A percentile compares a stretch with the other conserved stretches of the same genome.
Conservation (phyloP, 1,284 basidiomycete species). For the Trichosporon coremiiforme region DNA sequence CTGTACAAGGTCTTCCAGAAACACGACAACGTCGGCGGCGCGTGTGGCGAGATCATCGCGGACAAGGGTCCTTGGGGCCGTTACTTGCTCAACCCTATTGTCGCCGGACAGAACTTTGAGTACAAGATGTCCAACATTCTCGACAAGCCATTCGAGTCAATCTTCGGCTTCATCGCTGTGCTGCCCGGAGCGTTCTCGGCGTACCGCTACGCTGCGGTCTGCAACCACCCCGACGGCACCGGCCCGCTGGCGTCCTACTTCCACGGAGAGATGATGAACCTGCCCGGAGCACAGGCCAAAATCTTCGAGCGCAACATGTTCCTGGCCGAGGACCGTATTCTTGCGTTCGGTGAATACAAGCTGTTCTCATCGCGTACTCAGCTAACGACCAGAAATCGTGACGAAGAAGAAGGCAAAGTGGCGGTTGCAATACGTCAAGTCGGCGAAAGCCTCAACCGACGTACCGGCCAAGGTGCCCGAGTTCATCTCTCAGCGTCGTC, state of each 20-base stretch:
- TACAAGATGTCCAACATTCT: no score
- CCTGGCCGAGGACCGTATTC: slow-evolving; percentile 64
- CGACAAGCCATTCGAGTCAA: slow-evolving; percentile 88
- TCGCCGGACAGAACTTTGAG: slow-evolving; percentile 89
- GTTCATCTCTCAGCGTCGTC: slow-evolving; percentile 85
- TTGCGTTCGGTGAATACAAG: slow-evolving; percentile 44
- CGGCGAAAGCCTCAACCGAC: slow-evolving; percentile 74
- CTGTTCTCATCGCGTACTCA: slow-evolving; percentile 15
- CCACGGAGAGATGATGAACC: slow-evolving; percentile 81
- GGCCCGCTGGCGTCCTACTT: slow-evolving; percentile 89
- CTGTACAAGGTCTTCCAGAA: slow-evolving; percentile 73
- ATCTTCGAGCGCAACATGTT: slow-evolving; percentile 79
- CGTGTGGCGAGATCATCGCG: slow-evolving; percentile 90
- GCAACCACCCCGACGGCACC: slow-evolving; percentile 76
- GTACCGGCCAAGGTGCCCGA: slow-evolving; percentile 74
- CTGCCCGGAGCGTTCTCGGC: slow-evolving; percentile 85
- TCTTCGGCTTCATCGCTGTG: slow-evolving; percentile 89
- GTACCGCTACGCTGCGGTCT: slow-evolving; percentile 81
- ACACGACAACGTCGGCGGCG: slow-evolving; percentile 86
- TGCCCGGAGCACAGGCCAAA: slow-evolving; percentile 49
- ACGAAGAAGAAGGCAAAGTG: slow-evolving; percentile 53
- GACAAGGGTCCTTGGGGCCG: slow-evolving; percentile 66
- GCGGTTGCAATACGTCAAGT: slow-evolving; percentile 86
- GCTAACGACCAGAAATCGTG: slow-evolving; percentile 43
- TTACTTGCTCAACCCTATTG: slow-evolving; percentile 81